Conservation (phyloP, 345 rosid genomes). For the Turritis glabra region DNA sequence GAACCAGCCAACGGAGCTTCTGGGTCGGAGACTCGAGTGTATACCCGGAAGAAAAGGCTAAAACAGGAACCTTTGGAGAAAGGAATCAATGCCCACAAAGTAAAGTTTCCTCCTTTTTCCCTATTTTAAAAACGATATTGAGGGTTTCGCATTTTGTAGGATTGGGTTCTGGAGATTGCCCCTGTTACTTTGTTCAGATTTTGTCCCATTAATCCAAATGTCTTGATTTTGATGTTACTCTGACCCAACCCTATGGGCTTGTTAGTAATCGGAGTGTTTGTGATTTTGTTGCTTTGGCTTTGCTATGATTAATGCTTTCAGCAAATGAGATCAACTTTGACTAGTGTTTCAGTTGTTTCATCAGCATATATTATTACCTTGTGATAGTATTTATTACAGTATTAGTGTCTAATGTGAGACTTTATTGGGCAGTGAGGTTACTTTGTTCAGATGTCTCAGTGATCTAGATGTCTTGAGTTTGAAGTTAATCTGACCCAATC, state of each 20-base stretch:
- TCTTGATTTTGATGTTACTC: background rate
- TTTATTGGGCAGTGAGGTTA: too few species aligned
- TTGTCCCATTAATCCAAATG: background rate
- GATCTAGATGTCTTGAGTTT: background rate
- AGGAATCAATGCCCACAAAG: constrained; percentile 19
- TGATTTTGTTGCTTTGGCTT: background rate
- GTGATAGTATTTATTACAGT: too few species aligned
- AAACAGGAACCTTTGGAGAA: constrained; percentile 36
- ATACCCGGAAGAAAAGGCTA: constrained; percentile 57
- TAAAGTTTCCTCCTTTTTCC: background rate
- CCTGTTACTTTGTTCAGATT: background rate
- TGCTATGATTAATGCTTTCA: background rate
- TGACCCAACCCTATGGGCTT: background rate
- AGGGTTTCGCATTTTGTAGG: background rate
- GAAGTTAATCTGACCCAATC: background rate
- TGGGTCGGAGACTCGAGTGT: constrained; percentile 49
- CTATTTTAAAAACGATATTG: background rate
- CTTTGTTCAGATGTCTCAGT: too few species aligned
- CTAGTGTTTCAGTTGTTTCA: too few species aligned
- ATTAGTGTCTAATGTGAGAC: too few species aligned
- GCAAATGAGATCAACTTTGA: too few species aligned
- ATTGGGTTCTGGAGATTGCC: constrained; percentile 5
- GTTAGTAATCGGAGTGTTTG: background rate
- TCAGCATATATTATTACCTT: too few species aligned
- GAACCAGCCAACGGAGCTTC: constrained; percentile 30